A percentile compares a stretch with the other conserved stretches of the same genome.
Conservation (phyloP, 2,329 filamentous ascomycete species). For the Colletotrichum sp. region DNA sequence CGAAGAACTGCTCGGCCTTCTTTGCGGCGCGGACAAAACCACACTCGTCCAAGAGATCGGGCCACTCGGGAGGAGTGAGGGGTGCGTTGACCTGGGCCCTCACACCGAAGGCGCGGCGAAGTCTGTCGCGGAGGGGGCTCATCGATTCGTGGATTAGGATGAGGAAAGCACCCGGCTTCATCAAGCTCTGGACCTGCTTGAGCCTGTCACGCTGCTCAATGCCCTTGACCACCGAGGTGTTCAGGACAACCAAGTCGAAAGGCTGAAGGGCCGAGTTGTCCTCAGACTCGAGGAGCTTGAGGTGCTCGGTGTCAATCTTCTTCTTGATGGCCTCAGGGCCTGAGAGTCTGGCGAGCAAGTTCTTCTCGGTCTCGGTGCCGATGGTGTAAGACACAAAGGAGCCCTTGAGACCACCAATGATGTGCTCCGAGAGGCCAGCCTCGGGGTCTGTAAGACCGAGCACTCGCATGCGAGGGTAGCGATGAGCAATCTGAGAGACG, state of each 20-base stretch:
- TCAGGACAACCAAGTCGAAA: slow-evolving; percentile 32
- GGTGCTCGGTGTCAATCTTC: slow-evolving; percentile 23
- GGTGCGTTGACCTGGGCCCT: background rate
- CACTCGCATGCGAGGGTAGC: slow-evolving; percentile 22
- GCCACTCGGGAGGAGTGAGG: slow-evolving; percentile 35
- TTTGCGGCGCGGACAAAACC: slow-evolving; percentile 35
- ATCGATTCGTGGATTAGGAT: slow-evolving; percentile 27
- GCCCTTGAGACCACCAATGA: slow-evolving; percentile 47
- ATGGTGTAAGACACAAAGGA: slow-evolving; percentile 32
- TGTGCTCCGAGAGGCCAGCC: slow-evolving; percentile 37
- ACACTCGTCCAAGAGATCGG: slow-evolving; percentile 32
- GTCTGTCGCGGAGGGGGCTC: slow-evolving; percentile 21
- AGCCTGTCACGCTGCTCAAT: slow-evolving; percentile 29
- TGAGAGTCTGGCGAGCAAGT: slow-evolving; percentile 23
- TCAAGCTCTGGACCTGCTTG: slow-evolving; percentile 27
- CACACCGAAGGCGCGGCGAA: slow-evolving; percentile 17
- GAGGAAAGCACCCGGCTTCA: slow-evolving; percentile 36
- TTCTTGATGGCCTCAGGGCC: slow-evolving; percentile 28
- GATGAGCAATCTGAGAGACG: slow-evolving; percentile 18
- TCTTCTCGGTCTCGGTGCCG: slow-evolving; percentile 31
- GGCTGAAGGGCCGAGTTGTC: slow-evolving; percentile 27
- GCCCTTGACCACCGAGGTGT: slow-evolving; percentile 33
- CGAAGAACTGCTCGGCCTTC: slow-evolving; percentile 35
- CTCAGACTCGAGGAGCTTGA: slow-evolving; percentile 34
- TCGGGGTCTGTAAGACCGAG: slow-evolving; percentile 39